These are phyloP conservation scores for Phytophthora chlamydospora DNA, from an alignment of 352 stramenopile species.

Conservation along the genomic window DNA sequence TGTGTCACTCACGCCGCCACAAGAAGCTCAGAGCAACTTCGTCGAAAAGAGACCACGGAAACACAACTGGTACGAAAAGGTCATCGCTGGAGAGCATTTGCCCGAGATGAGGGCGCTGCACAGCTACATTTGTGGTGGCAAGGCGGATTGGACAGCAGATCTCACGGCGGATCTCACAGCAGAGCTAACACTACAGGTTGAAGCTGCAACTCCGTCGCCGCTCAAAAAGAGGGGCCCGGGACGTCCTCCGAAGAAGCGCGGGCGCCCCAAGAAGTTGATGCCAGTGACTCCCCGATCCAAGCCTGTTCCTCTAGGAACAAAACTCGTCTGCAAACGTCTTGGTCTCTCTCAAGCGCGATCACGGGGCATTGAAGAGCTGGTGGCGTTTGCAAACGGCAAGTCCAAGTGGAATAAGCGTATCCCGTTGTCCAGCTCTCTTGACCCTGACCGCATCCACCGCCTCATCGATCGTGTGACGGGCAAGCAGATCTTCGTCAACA, in stretches of 20 bases:
- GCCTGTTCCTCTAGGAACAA: conserved; percentile 16
- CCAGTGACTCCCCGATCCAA: conserved; percentile 11
- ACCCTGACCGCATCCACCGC: conserved; percentile 67
- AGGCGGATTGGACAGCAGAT: conserved; percentile 60
- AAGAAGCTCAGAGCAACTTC: conserved; percentile 8
- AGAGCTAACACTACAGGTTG: background rate
- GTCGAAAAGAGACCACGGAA: conserved; percentile 25
- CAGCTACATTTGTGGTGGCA: conserved; percentile 74
- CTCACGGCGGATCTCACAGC: conserved; percentile 21
- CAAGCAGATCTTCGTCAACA: conserved; percentile 61
- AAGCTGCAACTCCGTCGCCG: background rate
- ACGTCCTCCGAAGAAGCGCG: conserved; percentile 28
- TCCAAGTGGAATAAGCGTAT: conserved; percentile 79
- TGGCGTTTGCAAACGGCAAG: conserved; percentile 63
- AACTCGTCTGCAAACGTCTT: conserved; percentile 49
- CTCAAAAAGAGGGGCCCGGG: conserved; percentile 27
- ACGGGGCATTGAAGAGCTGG: conserved; percentile 54
- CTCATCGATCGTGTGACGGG: conserved; percentile 75
- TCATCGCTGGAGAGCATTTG: conserved; percentile 56
- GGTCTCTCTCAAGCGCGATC: conserved; percentile 62
- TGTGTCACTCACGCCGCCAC: conserved; percentile 29
- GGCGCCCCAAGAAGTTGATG: conserved; percentile 22
- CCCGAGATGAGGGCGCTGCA: conserved; percentile 52
- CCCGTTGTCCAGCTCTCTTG: conserved; percentile 46
- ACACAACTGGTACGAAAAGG: conserved; percentile 58